Percentiles rank a stretch among this genome's conserved stretches.
Conservation (phyloP, 805 yeast species). For the Groenewaldozyma tartarivorans region DNA sequence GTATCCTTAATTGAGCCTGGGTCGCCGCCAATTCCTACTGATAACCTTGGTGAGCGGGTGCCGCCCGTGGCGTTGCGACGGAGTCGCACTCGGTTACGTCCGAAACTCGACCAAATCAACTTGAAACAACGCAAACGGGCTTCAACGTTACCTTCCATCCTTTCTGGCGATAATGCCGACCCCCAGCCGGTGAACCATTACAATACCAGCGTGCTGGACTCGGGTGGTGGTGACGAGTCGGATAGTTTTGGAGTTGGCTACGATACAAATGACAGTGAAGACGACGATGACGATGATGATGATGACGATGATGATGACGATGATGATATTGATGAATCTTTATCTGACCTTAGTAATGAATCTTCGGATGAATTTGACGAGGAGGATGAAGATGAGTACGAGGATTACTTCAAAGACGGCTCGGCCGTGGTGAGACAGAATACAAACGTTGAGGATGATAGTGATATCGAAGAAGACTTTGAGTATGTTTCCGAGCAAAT, state of each 20-base stretch:
- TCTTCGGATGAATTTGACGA: slow-evolving; percentile 21
- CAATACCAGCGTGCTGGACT: not conserved
- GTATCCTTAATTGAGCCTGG: slow-evolving; percentile 15
- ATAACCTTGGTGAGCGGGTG: slow-evolving; percentile 7
- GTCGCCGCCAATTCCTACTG: slow-evolving; percentile 22
- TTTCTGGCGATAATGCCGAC: not conserved
- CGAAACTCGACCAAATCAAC: not conserved
- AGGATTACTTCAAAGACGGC: slow-evolving; percentile 23
- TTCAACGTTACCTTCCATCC: slow-evolving; percentile 4
- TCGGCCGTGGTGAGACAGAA: not conserved
- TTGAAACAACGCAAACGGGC: not conserved
- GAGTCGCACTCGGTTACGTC: slow-evolving; percentile 1
- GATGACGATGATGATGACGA: slow-evolving; percentile 16
- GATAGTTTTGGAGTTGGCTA: not conserved
- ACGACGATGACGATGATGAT: slow-evolving; percentile 12
- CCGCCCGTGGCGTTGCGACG: slow-evolving; percentile 4
- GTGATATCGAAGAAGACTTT: slow-evolving; percentile 34
- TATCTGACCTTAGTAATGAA: not conserved
- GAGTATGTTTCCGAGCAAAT: slow-evolving; percentile 27
- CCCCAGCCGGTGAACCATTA: not conserved
- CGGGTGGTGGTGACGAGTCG: not conserved
- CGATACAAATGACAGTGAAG: not conserved
- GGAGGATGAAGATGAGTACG: slow-evolving; percentile 22
- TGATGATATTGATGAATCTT: slow-evolving; percentile 16
- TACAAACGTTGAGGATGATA: slow-evolving; percentile 29